Evolutionary conservation across 2,329 filamentous ascomycete species (phyloP).

Genomic region (Leptographium flavum): DNA sequence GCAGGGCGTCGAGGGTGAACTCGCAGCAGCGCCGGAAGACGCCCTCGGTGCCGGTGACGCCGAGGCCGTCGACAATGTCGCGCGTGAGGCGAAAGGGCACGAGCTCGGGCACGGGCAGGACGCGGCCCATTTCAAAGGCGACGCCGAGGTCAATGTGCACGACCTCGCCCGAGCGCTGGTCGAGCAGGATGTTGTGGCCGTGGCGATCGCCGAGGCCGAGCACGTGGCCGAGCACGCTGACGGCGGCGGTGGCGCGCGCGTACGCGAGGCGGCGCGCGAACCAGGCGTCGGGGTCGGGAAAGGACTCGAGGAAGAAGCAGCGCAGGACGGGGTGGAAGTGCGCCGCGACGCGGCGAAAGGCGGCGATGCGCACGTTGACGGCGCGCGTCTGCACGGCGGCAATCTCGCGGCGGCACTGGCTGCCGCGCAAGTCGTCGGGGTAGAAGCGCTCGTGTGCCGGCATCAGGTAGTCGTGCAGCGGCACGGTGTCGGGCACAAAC

Average conservation of each 20-base stretch:
- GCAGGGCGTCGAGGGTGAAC: conserved; percentile 85
- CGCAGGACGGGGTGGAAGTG: conserved; percentile 86
- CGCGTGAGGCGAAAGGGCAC: conserved; percentile 91
- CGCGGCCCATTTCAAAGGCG: conserved; percentile 88
- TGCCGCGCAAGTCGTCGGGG: conserved; percentile 67
- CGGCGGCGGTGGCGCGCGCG: conserved; percentile 81
- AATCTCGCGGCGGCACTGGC: conserved; percentile 68
- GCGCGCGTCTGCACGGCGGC: conserved; percentile 54
- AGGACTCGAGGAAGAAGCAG: conserved; percentile 95
- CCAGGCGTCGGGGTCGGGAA: conserved; percentile 90
- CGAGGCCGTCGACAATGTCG: conserved; percentile 95
- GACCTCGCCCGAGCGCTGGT: conserved; percentile 78
- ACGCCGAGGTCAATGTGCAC: conserved; percentile 96
- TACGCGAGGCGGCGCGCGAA: conserved; percentile 82
- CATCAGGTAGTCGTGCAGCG: conserved; percentile 82
- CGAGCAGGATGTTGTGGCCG: conserved; percentile 91
- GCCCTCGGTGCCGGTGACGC: conserved; percentile 84
- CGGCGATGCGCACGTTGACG: conserved; percentile 55
- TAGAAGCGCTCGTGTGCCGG: conserved; percentile 80
- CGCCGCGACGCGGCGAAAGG: conserved; percentile 65
- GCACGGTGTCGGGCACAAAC: conserved; percentile 87
- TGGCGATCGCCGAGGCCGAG: conserved; percentile 89
- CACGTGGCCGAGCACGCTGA: conserved; percentile 88
- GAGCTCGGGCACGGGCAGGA: conserved; percentile 89
- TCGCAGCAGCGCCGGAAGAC: conserved; percentile 97